phyloP scores from a whole-genome alignment of 768 basidiomycete species.

The Tulasnella sp. region DNA sequence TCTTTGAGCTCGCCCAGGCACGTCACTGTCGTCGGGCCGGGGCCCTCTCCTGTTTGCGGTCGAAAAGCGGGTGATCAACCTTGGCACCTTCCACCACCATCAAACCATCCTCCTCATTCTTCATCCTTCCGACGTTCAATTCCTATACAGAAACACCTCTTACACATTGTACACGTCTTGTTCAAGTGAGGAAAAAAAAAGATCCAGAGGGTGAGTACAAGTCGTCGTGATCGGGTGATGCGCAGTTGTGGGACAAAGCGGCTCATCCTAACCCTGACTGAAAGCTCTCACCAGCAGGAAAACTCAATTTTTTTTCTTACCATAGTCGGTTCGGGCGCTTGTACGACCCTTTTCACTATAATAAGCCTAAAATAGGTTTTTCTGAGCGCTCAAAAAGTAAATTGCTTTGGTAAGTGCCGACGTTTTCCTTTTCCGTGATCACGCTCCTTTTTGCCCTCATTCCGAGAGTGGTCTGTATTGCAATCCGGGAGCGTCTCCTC shows the following conservation, averaged over 20 bases:
- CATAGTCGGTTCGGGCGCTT: neutral
- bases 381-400: neutral
- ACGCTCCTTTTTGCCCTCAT: neutral
- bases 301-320: neutral
- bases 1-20: neutral
- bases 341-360: neutral
- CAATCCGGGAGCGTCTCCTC: neutral
- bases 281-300: neutral
- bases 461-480: neutral
- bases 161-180: neutral
- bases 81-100: neutral
- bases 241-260: neutral
- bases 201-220: neutral
- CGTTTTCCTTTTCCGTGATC: neutral
- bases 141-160: neutral
- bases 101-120: neutral
- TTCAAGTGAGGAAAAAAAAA: neutral
- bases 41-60: neutral
- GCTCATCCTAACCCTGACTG: neutral
- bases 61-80: neutral
- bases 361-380: neutral
- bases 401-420: neutral
- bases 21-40: neutral
- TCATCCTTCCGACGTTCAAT: neutral
- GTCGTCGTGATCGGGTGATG: neutral